Percentiles rank a stretch among this genome's conserved stretches.
phyloP scores from a whole-genome alignment of 2,329 filamentous ascomycete species.

The Achaetomium macrosporum region DNA sequence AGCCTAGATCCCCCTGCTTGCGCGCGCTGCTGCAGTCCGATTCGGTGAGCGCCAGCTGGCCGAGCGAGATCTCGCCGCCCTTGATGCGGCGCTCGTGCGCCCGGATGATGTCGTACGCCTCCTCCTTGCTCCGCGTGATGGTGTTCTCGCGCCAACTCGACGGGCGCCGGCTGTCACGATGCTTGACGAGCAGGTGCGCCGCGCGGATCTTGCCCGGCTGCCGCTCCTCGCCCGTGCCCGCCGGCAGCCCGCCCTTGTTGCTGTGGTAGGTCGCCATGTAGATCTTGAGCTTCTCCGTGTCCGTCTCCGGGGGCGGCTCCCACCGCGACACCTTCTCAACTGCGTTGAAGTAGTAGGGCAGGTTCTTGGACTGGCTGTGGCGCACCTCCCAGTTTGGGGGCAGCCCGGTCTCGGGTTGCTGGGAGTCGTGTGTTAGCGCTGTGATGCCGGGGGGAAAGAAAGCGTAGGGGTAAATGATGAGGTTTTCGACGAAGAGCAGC shows the following conservation, averaged over 20 bases:
- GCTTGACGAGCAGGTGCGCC: slow-evolving; percentile 91
- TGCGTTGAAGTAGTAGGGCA: slow-evolving; percentile 97
- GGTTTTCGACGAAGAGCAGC: not conserved
- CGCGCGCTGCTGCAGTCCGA: slow-evolving; percentile 94
- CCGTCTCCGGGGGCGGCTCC: slow-evolving; percentile 84
- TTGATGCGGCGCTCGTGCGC: slow-evolving; percentile 71
- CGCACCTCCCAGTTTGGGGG: slow-evolving; percentile 90
- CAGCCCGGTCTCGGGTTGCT: slow-evolving; percentile 61
- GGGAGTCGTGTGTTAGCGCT: slow-evolving; percentile 2
- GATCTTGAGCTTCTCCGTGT: slow-evolving; percentile 84
- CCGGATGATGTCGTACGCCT: slow-evolving; percentile 72
- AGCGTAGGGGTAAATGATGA: not conserved
- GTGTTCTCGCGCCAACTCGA: slow-evolving; percentile 89
- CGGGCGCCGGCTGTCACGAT: slow-evolving; percentile 78
- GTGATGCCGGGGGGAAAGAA: not conserved
- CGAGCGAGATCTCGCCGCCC: slow-evolving; percentile 61
- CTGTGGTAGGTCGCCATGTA: slow-evolving; percentile 92
- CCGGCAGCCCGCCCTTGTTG: slow-evolving; percentile 31
- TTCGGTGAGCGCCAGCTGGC: slow-evolving; percentile 80
- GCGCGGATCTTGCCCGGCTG: slow-evolving; percentile 77
- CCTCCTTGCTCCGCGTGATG: slow-evolving; percentile 83
- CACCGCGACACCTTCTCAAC: slow-evolving; percentile 83
- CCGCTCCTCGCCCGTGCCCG: slow-evolving; percentile 33
- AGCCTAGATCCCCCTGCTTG: slow-evolving; percentile 90
- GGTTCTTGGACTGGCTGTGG: slow-evolving; percentile 96